Percentiles rank a stretch among this genome's conserved stretches.
Evolutionary conservation across 2,329 filamentous ascomycete genomes (phyloP).

Genomic region (Fusarium floridanum): DNA sequence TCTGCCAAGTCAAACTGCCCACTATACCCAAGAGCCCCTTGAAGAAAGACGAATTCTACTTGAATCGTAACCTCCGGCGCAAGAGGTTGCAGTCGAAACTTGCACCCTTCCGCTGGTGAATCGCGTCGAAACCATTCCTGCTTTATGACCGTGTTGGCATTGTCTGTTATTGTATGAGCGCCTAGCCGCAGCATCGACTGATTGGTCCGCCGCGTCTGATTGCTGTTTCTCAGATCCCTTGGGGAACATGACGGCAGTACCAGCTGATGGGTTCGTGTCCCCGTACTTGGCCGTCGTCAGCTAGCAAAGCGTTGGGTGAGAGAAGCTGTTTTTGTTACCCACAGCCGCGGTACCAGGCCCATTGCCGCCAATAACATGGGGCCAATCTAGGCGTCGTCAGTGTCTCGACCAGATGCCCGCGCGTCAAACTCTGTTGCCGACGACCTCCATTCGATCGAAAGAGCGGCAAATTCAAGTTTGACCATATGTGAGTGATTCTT

Average conservation of each 20-base stretch:
- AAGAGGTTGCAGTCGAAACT: not conserved
- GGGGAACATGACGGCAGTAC: constrained; percentile 11
- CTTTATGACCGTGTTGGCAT: constrained; percentile 25
- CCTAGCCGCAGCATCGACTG: constrained; percentile 8
- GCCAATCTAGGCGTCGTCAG: constrained; percentile 18
- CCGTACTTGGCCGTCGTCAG: constrained; percentile 14
- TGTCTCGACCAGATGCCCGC: constrained; percentile 22
- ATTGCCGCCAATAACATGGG: constrained; percentile 29
- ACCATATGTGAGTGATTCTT: constrained; percentile 8
- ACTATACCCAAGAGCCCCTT: constrained; percentile 23
- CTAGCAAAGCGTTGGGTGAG: constrained; percentile 33
- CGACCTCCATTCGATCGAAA: constrained; percentile 19
- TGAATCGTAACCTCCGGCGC: constrained; percentile 8
- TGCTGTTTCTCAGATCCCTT: constrained; percentile 27
- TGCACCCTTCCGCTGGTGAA: constrained; percentile 17
- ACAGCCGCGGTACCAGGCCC: constrained; percentile 26
- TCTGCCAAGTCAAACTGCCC: constrained; percentile 45
- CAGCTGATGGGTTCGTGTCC: constrained; percentile 15
- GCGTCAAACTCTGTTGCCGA: constrained; percentile 5
- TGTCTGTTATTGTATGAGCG: constrained; percentile 25
- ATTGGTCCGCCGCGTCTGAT: constrained; percentile 36
- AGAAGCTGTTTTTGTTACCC: constrained; percentile 23
- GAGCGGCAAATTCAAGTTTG: constrained; percentile 23
- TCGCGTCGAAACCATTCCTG: constrained; percentile 35
- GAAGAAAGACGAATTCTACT: not conserved